These are phyloP conservation scores for Coriaria nepalensis DNA, from an alignment of 306 rosid species.

Conservation along the genomic window DNA sequence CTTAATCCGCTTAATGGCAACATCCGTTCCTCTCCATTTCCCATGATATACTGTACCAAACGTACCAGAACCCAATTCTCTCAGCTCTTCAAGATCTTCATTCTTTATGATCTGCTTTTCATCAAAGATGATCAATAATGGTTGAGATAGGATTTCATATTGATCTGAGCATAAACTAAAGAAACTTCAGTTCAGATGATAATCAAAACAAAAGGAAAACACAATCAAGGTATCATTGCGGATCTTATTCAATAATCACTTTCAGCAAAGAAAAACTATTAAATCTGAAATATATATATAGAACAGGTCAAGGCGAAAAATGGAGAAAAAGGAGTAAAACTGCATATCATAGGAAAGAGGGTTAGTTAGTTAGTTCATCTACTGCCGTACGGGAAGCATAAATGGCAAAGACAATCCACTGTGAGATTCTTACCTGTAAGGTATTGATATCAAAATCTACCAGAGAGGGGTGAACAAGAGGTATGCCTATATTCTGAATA, in stretches of 20 bases:
- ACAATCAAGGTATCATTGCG: neutral
- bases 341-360: no score
- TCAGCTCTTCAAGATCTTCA: slow-evolving; percentile 78
- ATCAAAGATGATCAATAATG: slow-evolving; percentile 13
- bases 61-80: slow-evolving; percentile 73
- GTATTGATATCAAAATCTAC: slow-evolving; percentile 46
- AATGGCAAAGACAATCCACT: neutral
- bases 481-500: slow-evolving; percentile 25
- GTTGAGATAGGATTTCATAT: no score
- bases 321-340: neutral
- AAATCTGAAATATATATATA: neutral
- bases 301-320: neutral
- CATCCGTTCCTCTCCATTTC: slow-evolving; percentile 82
- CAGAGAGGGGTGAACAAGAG: slow-evolving; percentile 40
- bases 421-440: slow-evolving; percentile 49
- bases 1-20: slow-evolving; percentile 70
- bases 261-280: neutral
- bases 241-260: neutral
- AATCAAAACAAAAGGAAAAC: no score
- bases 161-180: neutral
- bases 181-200: neutral
- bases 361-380: neutral
- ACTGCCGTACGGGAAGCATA: neutral
- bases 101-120: slow-evolving; percentile 46
- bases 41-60: slow-evolving; percentile 85